A percentile compares a stretch with the other conserved stretches of the same genome.
phyloP scores from a whole-genome alignment of 805 yeast genomes.

The Candida silvicultrix region DNA sequence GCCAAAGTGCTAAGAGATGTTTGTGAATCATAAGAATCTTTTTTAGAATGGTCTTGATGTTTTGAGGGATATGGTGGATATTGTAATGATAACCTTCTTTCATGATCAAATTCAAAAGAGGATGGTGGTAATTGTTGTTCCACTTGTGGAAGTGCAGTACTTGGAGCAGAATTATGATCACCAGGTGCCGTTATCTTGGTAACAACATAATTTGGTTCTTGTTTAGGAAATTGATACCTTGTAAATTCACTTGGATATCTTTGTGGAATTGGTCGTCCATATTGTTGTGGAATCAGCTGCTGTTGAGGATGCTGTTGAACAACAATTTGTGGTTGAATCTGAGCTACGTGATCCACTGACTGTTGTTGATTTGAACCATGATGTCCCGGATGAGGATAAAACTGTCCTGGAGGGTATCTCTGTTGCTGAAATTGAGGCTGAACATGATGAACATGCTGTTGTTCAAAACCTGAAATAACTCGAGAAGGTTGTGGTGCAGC shows the following conservation, averaged over 20 bases:
- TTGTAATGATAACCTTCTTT: slow-evolving; percentile 4
- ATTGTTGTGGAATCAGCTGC: neutral
- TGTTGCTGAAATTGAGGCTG: neutral
- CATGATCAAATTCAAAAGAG: neutral
- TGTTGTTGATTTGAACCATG: too few relatives aligned
- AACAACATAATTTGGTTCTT: neutral
- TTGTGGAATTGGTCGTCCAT: slow-evolving; percentile 5
- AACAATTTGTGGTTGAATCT: too few relatives aligned
- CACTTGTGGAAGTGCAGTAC: neutral
- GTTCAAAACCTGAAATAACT: too few relatives aligned
- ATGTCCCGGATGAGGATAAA: neutral
- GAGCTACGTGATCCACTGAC: neutral
- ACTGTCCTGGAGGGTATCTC: neutral
- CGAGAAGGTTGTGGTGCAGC: neutral
- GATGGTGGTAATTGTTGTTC: neutral
- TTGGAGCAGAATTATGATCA: neutral
- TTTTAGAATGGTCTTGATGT: slow-evolving; percentile 4
- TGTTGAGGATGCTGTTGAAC: neutral
- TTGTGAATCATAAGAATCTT: slow-evolving; percentile 19
- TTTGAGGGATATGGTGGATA: slow-evolving; percentile 1
- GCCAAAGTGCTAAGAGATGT: slow-evolving; percentile 19
- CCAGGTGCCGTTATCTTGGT: neutral
- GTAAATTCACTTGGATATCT: neutral
- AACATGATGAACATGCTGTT: neutral
- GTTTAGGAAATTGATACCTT: neutral